Evolutionary conservation across 2,329 filamentous ascomycete species (phyloP), one percentile per base, ranked within the genome.

Genomic region (Ophiocordyceps sinensis): DNA sequence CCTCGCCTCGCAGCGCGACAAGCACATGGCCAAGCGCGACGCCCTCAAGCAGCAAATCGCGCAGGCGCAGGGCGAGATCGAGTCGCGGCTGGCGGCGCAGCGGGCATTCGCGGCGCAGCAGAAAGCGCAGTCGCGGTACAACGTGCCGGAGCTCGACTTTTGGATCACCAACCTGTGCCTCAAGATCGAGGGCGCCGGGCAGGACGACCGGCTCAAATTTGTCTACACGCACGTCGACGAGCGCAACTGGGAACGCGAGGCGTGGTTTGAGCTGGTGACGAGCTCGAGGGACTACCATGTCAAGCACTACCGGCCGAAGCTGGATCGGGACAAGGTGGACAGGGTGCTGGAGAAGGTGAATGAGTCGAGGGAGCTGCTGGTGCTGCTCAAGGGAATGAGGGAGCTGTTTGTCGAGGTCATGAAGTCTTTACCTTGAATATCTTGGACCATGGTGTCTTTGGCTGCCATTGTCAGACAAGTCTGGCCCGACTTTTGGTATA

Each of bases 91-190:
- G 19, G 79, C 80, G n/a, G 79, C 81, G 12, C 83, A 87, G 62
- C 70, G 77, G 40, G 75, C 75, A 47, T 78, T 85, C 57, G 78
- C 83, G 38, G 73, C 76, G 46, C 79, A 85, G 51, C 69, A 94
- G 31, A 85, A 93, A 52, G 75, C 81, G 2, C 89, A 96, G 64
- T 77, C 83, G 41, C 77, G 86, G 29, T 84, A 89, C 62, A 96
- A 98, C 61, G 75, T 85, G 36, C 91, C 91, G 0, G 91, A 98
- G 65, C 71, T 98, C 37, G 84, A 88, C 50, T 96, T 96, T 58
- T 98, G 91, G 91, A 84, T 94, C 58, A 82, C 82, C 41, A 91
- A 89, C 57, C 67, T 98, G 44, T 88, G 89, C 44, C 61, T 96
- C 56, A 71, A 82, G 45, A 93, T 98, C 54, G 89, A 96, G 56